Conservation (phyloP, 2,329 filamentous ascomycete genomes). For the Talaromyces sp. region DNA sequence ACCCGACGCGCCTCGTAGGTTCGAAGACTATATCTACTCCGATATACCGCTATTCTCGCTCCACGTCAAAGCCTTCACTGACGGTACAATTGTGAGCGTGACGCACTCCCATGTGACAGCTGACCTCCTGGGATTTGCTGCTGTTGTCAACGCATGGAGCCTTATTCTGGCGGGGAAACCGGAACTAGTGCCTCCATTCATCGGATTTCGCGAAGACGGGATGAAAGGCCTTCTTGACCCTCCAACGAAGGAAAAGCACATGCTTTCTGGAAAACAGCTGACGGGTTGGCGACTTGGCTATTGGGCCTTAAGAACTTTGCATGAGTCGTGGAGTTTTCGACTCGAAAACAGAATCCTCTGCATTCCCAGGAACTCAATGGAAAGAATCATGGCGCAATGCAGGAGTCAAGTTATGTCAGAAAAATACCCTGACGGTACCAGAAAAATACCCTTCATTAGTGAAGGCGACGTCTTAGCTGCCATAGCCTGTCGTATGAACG, state of each 20-base stretch:
- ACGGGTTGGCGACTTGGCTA: constrained; percentile 2
- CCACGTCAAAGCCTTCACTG: background rate
- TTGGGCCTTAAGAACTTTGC: background rate
- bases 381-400: background rate
- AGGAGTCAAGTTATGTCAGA: background rate
- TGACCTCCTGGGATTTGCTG: constrained; percentile 1
- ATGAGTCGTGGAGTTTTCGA: background rate
- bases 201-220: background rate
- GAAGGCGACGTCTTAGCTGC: constrained; percentile 7
- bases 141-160: constrained; percentile 4
- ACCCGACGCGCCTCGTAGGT: background rate
- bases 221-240: background rate
- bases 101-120: constrained; percentile 7
- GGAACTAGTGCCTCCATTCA: constrained; percentile 9
- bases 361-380: constrained; percentile 2
- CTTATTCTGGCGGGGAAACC: constrained; percentile 1
- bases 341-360: background rate
- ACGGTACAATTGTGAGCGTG: constrained; percentile 5
- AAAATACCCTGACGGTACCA: background rate
- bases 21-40: constrained; percentile 11
- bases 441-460: background rate
- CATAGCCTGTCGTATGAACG: background rate
- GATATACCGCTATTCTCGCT: constrained; percentile 11
- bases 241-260: background rate
- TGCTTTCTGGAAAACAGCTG: background rate